Percentiles rank a stretch among this genome's conserved stretches.
Conservation (phyloP, 495 filamentous ascomycete species). For the Xylaria telfairii region DNA sequence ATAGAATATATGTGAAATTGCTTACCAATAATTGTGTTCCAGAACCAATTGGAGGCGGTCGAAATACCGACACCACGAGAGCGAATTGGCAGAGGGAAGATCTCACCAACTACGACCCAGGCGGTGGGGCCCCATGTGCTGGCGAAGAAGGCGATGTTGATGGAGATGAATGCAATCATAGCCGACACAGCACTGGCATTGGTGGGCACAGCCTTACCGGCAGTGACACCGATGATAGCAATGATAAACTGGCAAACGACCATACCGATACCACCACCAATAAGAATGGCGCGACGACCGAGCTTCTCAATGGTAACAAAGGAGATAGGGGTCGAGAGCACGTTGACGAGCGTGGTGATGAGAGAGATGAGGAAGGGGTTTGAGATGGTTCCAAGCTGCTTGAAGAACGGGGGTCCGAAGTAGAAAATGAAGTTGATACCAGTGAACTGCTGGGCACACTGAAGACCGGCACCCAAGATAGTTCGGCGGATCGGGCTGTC, state of each 20-base stretch:
- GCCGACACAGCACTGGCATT: slow-evolving; percentile 53
- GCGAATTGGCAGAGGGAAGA: slow-evolving; percentile 78
- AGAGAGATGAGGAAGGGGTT: slow-evolving; percentile 73
- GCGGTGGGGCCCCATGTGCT: slow-evolving; percentile 73
- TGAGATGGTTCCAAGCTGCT: slow-evolving; percentile 61
- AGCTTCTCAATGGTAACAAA: slow-evolving; percentile 68
- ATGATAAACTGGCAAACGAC: slow-evolving; percentile 70
- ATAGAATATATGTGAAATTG: neutral
- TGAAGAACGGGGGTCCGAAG: slow-evolving; percentile 73
- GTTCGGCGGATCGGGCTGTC: slow-evolving; percentile 71
- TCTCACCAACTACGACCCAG: slow-evolving; percentile 80
- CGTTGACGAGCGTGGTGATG: slow-evolving; percentile 77
- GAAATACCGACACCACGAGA: slow-evolving; percentile 75
- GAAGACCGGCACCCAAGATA: slow-evolving; percentile 68
- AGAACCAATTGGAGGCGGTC: slow-evolving; percentile 81
- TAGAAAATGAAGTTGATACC: slow-evolving; percentile 62
- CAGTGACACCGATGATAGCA: slow-evolving; percentile 64
- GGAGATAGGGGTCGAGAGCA: slow-evolving; percentile 73
- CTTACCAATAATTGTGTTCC: slow-evolving; percentile 60
- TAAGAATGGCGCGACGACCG: slow-evolving; percentile 71
- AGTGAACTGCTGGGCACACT: slow-evolving; percentile 63
- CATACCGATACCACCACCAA: slow-evolving; percentile 76
- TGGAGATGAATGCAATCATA: slow-evolving; percentile 71
- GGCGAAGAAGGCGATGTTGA: slow-evolving; percentile 79
- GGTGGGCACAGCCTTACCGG: slow-evolving; percentile 40